These are phyloP conservation scores for Mallotus japonicus DNA, from an alignment of 441 rosid species.

Conservation along the genomic window DNA sequence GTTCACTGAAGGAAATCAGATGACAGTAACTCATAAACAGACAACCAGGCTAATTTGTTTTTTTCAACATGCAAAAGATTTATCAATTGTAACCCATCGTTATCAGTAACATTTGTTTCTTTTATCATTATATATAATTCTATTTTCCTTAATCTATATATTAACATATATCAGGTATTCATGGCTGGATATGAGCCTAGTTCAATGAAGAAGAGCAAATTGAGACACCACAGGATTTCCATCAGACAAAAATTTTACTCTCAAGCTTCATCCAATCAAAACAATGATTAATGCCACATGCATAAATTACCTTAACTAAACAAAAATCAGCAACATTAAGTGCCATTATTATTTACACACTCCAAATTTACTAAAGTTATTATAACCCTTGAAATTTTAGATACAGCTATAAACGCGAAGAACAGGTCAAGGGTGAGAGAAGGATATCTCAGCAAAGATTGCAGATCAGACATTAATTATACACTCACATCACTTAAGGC, in stretches of 20 bases:
- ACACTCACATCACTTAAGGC: conserved; percentile 69
- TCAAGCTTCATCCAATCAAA: neutral
- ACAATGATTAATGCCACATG: neutral
- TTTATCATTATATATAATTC: neutral
- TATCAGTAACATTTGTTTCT: neutral
- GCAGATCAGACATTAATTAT: neutral
- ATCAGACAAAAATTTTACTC: too few relatives aligned
- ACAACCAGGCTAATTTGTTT: neutral
- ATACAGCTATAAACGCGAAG: too few relatives aligned
- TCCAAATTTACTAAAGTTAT: neutral
- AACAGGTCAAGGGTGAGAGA: neutral
- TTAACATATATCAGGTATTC: neutral
- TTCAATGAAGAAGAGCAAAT: conserved; percentile 9
- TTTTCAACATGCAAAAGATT: neutral
- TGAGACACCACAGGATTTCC: neutral
- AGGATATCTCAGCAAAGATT: neutral
- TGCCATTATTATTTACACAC: neutral
- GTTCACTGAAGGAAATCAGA: neutral
- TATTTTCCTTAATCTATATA: neutral
- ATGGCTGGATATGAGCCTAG: neutral
- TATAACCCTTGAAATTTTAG: too few relatives aligned
- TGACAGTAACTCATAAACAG: neutral
- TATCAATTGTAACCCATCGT: neutral
- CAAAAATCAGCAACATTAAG: neutral
- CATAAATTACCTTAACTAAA: neutral